These are phyloP conservation scores for Gossypium australe DNA, from an alignment of 345 rosid genomes.

Conservation along the genomic window DNA sequence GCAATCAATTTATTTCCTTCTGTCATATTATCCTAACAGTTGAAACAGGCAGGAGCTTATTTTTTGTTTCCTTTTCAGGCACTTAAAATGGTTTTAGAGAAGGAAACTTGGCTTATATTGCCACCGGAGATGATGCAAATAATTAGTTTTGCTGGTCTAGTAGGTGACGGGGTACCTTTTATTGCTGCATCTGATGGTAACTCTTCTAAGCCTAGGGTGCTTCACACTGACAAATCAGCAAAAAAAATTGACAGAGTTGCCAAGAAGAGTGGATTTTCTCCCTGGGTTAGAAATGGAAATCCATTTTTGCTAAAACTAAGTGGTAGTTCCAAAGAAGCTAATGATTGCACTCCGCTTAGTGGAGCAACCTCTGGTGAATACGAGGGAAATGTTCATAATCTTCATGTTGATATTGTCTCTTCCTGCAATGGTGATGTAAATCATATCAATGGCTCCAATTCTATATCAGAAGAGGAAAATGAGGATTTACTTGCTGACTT, in stretches of 20 bases:
- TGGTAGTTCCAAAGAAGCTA: constrained; percentile 36
- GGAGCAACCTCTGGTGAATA: constrained; percentile 43
- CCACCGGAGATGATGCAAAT: constrained; percentile 64
- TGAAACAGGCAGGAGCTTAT: not conserved
- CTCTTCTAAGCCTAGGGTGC: constrained; percentile 39
- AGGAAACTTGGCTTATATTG: constrained; percentile 80
- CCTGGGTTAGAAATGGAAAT: constrained; percentile 79
- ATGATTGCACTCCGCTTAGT: constrained; percentile 34
- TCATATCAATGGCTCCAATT: constrained; percentile 46
- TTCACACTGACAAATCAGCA: constrained; percentile 41
- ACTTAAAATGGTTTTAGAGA: constrained; percentile 95
- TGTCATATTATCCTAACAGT: not conserved
- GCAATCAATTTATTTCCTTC: not conserved
- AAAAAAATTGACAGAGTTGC: constrained; percentile 32
- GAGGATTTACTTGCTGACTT: constrained; percentile 97
- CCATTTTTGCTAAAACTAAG: constrained; percentile 65
- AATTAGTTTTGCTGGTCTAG: constrained; percentile 83
- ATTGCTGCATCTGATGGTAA: constrained; percentile 48
- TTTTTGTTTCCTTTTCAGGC: constrained; percentile 50
- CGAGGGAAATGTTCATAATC: constrained; percentile 34
- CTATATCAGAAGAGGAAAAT: constrained; percentile 78
- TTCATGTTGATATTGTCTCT: constrained; percentile 34
- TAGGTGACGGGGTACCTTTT: constrained; percentile 93
- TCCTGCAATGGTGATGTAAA: constrained; percentile 27
- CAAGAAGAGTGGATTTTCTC: constrained; percentile 65